A percentile compares a stretch with the other conserved stretches of the same genome.
Evolutionary conservation across 2,329 filamentous ascomycete genomes (phyloP).

Genomic region (Sporothrix inflata): DNA sequence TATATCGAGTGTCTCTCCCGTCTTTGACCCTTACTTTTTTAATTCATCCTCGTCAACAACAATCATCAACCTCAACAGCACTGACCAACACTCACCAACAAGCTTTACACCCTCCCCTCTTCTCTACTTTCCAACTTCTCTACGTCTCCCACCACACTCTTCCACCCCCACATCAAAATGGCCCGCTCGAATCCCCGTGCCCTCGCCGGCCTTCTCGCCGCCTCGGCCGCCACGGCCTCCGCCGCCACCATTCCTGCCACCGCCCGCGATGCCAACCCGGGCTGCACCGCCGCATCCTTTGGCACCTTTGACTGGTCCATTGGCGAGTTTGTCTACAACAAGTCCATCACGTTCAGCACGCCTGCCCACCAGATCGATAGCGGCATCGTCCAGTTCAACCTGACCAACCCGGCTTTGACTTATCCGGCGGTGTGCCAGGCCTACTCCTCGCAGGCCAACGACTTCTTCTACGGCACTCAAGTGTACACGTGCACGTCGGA

Average conservation of each 20-base stretch:
- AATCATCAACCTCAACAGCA: neutral
- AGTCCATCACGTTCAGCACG: constrained; percentile 53
- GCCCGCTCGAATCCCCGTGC: constrained; percentile 23
- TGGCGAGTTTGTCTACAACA: constrained; percentile 52
- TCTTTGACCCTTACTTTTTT: neutral
- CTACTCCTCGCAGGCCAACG: constrained; percentile 47
- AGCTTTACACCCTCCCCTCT: neutral
- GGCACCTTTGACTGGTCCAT: constrained; percentile 47
- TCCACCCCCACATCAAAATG: constrained; percentile 24
- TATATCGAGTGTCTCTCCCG: constrained; percentile 7
- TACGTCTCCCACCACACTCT: neutral
- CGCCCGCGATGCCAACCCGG: constrained; percentile 32
- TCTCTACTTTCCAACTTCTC: neutral
- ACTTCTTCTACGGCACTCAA: constrained; percentile 56
- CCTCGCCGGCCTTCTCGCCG: constrained; percentile 23
- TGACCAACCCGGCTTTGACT: constrained; percentile 51
- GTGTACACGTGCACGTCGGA: constrained; percentile 49
- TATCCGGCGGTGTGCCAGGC: constrained; percentile 47
- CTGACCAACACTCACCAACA: neutral
- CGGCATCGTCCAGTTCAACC: constrained; percentile 54
- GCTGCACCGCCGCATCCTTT: constrained; percentile 43
- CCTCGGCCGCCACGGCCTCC: constrained; percentile 19
- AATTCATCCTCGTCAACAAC: neutral
- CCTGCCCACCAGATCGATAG: constrained; percentile 55
- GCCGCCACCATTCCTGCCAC: neutral